These are phyloP conservation scores for Lathyrus sativus DNA, from an alignment of 306 rosid species.

Conservation along the genomic window DNA sequence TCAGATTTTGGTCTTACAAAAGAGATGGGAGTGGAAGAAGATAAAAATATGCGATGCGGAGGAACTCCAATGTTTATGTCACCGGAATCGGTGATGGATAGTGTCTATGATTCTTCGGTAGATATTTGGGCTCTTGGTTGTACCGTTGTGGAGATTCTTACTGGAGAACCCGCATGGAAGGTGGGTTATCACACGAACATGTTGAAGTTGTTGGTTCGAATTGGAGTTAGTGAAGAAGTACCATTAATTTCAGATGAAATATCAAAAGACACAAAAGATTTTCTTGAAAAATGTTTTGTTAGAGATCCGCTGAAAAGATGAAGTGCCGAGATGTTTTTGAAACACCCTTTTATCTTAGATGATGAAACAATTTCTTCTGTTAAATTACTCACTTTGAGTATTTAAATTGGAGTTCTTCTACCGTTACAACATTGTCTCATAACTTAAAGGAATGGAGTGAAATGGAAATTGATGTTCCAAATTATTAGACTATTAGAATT, in stretches of 20 bases:
- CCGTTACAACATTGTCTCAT: too few relatives aligned
- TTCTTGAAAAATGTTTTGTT: conserved; percentile 56
- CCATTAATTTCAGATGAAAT: conserved; percentile 36
- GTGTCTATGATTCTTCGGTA: conserved; percentile 55
- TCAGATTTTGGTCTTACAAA: conserved; percentile 84
- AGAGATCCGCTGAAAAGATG: conserved; percentile 67
- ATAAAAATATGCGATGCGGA: conserved; percentile 24
- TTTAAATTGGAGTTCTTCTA: too few relatives aligned
- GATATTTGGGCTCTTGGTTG: conserved; percentile 87
- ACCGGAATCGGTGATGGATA: conserved; percentile 68
- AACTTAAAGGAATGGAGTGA: too few relatives aligned
- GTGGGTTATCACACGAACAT: conserved; percentile 18
- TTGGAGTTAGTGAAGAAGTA: conserved; percentile 60
- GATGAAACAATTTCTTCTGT: too few relatives aligned
- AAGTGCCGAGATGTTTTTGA: conserved; percentile 77
- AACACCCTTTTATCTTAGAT: too few relatives aligned
- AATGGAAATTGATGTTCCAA: too few relatives aligned
- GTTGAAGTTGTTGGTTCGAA: conserved; percentile 50
- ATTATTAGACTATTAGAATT: too few relatives aligned
- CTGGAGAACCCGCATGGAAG: conserved; percentile 75
- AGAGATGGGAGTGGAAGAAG: conserved; percentile 32
- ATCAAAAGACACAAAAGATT: neutral
- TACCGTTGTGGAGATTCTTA: conserved; percentile 68
- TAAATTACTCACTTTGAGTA: too few relatives aligned
- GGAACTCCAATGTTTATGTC: conserved; percentile 80